Evolutionary conservation across 768 basidiomycete genomes (phyloP).

Genomic region (Mycena polygramma): DNA sequence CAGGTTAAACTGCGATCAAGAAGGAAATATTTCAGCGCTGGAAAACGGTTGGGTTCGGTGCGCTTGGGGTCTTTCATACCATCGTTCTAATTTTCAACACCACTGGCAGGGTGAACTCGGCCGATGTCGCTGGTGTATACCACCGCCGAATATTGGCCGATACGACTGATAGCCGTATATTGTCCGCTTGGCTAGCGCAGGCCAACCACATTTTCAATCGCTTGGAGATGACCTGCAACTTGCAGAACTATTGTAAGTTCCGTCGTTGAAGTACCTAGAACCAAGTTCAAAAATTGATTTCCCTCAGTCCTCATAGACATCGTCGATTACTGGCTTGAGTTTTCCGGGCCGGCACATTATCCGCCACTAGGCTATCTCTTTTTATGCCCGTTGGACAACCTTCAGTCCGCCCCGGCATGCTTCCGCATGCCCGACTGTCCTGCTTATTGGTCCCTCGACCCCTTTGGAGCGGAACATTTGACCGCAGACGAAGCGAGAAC

Average conservation of each 20-base stretch:
- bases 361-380: constrained; percentile 1
- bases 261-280: too few species aligned
- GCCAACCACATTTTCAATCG: constrained; percentile 5
- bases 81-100: too few species aligned
- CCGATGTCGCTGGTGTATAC: too few species aligned
- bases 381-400: not conserved
- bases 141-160: too few species aligned
- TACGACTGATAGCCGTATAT: too few species aligned
- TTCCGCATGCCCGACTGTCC: too few species aligned
- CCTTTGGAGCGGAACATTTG: constrained; percentile 3
- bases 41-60: constrained; percentile 20
- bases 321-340: not conserved
- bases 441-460: constrained; percentile 20
- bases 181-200: constrained; percentile 1
- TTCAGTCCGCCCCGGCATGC: not conserved
- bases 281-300: too few species aligned
- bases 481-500: not conserved
- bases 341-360: not conserved
- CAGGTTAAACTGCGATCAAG: too few species aligned
- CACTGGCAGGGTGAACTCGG: too few species aligned
- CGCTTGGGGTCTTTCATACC: not conserved
- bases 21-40: not conserved
- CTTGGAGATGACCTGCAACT: not conserved
- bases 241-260: constrained; percentile 2
- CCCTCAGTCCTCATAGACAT: too few species aligned